These are phyloP conservation scores for Ottelia alismoides DNA, from an alignment of 106 monocot genomes.

Conservation along the genomic window DNA sequence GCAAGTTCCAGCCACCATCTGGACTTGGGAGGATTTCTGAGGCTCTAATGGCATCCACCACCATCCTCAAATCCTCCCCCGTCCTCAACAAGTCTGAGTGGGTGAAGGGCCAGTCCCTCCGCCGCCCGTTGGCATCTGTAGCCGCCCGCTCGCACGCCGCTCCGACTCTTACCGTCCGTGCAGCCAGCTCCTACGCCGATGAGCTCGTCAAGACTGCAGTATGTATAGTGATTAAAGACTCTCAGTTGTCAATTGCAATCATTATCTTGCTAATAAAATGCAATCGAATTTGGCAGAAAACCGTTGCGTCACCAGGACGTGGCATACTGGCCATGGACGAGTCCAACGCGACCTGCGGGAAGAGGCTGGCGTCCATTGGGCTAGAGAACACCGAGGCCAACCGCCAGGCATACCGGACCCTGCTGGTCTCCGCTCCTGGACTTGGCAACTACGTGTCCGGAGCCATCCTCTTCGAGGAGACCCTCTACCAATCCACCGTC, in stretches of 20 bases:
- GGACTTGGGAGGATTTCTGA: neutral
- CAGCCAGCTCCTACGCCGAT: conserved; percentile 60
- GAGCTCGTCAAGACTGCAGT: conserved; percentile 88
- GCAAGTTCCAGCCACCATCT: neutral
- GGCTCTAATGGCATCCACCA: conserved; percentile 54
- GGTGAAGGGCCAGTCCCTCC: conserved; percentile 19
- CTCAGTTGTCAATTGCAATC: neutral
- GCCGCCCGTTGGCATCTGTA: conserved; percentile 22
- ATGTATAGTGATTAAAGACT: neutral
- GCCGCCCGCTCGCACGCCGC: conserved; percentile 15
- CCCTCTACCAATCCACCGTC: conserved; percentile 63
- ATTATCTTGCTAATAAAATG: neutral
- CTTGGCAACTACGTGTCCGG: conserved; percentile 78
- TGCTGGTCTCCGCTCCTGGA: conserved; percentile 56
- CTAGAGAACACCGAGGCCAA: conserved; percentile 95
- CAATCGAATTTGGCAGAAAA: conserved; percentile 43
- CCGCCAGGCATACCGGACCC: conserved; percentile 82
- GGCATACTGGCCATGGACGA: conserved; percentile 91
- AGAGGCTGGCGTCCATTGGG: conserved; percentile 74
- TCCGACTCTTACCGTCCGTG: conserved; percentile 5
- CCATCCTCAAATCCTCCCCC: conserved; percentile 82
- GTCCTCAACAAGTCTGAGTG: conserved; percentile 59
- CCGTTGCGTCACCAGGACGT: conserved; percentile 68
- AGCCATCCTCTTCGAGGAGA: conserved; percentile 86
- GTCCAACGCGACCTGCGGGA: conserved; percentile 84